Conservation (phyloP, 2,329 filamentous ascomycete genomes). For the Aspergillus ustus region DNA sequence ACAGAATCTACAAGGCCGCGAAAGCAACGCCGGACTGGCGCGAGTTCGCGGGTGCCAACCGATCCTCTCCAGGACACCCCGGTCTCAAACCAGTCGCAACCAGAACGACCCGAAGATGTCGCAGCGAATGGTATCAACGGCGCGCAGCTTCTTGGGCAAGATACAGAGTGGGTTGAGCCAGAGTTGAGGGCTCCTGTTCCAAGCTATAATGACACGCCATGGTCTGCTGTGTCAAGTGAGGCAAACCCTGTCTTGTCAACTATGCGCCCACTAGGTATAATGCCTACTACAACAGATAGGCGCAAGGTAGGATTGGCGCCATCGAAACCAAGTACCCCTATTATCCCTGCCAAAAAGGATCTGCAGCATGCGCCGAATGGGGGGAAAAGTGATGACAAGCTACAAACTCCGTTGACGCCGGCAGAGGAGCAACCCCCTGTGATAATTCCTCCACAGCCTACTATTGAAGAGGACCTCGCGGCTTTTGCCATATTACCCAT, state of each 20-base stretch:
- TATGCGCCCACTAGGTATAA: slow-evolving; percentile 79
- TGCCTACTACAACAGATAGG: slow-evolving; percentile 68
- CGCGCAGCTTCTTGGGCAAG: slow-evolving; percentile 14
- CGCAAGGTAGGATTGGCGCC: slow-evolving; percentile 53
- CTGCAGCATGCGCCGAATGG: slow-evolving; percentile 28
- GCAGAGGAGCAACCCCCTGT: slow-evolving; percentile 22
- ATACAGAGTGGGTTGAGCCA: slow-evolving; percentile 60
- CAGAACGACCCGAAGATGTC: slow-evolving; percentile 18
- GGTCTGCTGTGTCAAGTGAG: slow-evolving; percentile 63
- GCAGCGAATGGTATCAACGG: slow-evolving; percentile 15
- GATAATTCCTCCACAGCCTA: slow-evolving; percentile 15
- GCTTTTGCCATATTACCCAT: slow-evolving; percentile 26
- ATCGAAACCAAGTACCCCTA: slow-evolving; percentile 47
- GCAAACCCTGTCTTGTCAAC: slow-evolving; percentile 77
- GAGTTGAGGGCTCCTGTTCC: slow-evolving; percentile 58
- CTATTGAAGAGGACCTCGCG: slow-evolving; percentile 23
- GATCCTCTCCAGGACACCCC: slow-evolving; percentile 27
- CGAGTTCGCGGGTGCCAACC: slow-evolving; percentile 31
- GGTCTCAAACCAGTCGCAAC: slow-evolving; percentile 23
- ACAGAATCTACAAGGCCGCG: slow-evolving; percentile 35
- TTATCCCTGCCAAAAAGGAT: slow-evolving; percentile 48
- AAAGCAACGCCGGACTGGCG: slow-evolving; percentile 39
- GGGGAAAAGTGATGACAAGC: slow-evolving; percentile 18
- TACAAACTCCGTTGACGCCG: slow-evolving; percentile 22
- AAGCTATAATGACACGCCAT: slow-evolving; percentile 73